Evolutionary conservation across 805 yeast species (phyloP), one percentile per base, ranked within the genome.

Genomic region (Ogataea sp.): DNA sequence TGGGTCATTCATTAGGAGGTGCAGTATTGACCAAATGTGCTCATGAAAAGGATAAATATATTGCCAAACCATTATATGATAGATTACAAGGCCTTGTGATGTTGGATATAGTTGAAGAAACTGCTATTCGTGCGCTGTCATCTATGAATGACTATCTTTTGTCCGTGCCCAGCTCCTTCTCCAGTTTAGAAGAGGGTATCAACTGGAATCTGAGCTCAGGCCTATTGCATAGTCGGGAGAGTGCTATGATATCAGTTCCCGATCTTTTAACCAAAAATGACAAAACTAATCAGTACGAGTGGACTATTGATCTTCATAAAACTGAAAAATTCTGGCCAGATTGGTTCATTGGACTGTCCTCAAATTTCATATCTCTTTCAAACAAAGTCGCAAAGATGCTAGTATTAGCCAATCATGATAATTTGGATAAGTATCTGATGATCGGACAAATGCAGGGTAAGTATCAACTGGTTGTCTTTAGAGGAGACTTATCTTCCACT

Each of bases 401-500:
- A 31, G 69, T 93, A 1, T 61, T 94, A 14, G 94, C 97, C 0
- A 95, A 95, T 3, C 83, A 89, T 38, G 97, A 93, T 48, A 78
- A 83, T 17, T 67, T 94, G 24, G 98, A 93, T 60, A 87, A 82
- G 46, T 74, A 74, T 29, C 66, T 93, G 36, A 87, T 89, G 59
- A 79, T 93, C 38, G 99, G 97, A 1, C 98, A 94, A 60, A 93
- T 93, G 98, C 97, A 89, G 61, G 99, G 99, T 2, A 81, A 79
- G 56, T 93, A 83, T 58, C 99, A 94, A 61, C 69, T 93, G 31
- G 78, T 85, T 13, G 93, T 88, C 4, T 81, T 87, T 56, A 24
- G 24, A 10, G 37, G 37, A 16, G 76, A 71, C 37, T 48, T 53
- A 29, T 42, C 42, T 24, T 45, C 48, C 11, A 32, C 50, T 25